Percentiles rank a stretch among this genome's conserved stretches.
Conservation (phyloP, 352 stramenopile species). For the Globisporangium okanoganense region DNA sequence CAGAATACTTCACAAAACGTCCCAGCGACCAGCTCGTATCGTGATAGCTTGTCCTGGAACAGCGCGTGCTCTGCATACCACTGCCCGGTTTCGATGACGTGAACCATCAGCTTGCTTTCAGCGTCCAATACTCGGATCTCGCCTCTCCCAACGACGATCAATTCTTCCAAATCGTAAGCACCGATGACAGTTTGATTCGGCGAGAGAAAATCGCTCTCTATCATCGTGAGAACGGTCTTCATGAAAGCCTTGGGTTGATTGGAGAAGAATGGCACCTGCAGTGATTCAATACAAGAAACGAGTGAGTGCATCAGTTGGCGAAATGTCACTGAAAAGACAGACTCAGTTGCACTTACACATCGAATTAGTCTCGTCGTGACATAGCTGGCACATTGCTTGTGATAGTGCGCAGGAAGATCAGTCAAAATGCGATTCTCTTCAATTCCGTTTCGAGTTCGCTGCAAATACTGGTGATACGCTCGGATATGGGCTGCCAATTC, state of each 20-base stretch:
- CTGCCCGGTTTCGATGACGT: slow-evolving; percentile 14
- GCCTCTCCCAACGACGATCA: slow-evolving; percentile 16
- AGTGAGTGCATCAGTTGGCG: not conserved
- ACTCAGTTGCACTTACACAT: not conserved
- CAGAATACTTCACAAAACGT: slow-evolving; percentile 27
- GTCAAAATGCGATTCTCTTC: slow-evolving; percentile 18
- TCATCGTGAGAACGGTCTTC: slow-evolving; percentile 10
- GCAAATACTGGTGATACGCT: slow-evolving; percentile 21
- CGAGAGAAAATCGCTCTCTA: slow-evolving; percentile 22
- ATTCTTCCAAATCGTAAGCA: slow-evolving; percentile 14
- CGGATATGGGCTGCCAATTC: slow-evolving; percentile 16
- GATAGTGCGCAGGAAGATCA: slow-evolving; percentile 20
- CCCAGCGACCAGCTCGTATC: slow-evolving; percentile 18
- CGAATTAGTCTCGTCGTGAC: slow-evolving; percentile 16
- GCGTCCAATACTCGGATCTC: slow-evolving; percentile 20
- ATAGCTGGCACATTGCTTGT: slow-evolving; percentile 18
- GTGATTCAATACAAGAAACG: not conserved
- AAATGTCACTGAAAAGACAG: not conserved
- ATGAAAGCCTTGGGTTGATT: slow-evolving; percentile 18
- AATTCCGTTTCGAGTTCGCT: slow-evolving; percentile 14
- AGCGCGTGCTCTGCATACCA: slow-evolving; percentile 22
- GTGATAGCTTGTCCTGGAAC: slow-evolving; percentile 17
- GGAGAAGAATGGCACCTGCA: slow-evolving; percentile 20
- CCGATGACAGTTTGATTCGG: slow-evolving; percentile 18
- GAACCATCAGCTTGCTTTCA: slow-evolving; percentile 6